These are phyloP conservation scores for Sergeia podlipaevii DNA, from an alignment of 208 protist species.

Conservation along the genomic window DNA sequence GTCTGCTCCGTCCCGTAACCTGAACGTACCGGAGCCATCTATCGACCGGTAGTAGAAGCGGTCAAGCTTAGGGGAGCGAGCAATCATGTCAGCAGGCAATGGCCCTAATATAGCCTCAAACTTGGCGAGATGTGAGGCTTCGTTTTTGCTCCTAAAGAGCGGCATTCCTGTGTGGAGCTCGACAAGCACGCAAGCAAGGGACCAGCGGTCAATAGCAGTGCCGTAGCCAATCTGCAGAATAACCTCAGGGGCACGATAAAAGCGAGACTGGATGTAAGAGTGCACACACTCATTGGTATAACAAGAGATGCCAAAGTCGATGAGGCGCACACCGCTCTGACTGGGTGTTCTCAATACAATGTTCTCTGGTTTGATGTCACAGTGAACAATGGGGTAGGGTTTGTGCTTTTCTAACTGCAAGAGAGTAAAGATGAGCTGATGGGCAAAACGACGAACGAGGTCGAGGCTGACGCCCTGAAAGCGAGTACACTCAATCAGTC, in stretches of 20 bases:
- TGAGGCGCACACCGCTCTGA: constrained; percentile 91
- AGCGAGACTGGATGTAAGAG: constrained; percentile 97
- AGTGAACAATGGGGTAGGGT: constrained; percentile 96
- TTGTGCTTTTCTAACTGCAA: constrained; percentile 81
- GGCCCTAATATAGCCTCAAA: constrained; percentile 88
- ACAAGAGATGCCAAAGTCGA: constrained; percentile 98
- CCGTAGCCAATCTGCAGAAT: constrained; percentile 94
- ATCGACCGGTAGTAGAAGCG: constrained; percentile 46
- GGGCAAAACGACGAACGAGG: constrained; percentile 93
- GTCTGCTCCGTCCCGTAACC: constrained; percentile 4
- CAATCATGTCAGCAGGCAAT: constrained; percentile 58
- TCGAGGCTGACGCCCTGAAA: constrained; percentile 86
- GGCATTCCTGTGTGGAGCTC: constrained; percentile 97
- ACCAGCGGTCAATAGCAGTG: constrained; percentile 98
- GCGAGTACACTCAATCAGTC: constrained; percentile 92
- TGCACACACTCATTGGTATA: constrained; percentile 93
- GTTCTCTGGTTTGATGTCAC: constrained; percentile 98
- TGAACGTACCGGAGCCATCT: not conserved
- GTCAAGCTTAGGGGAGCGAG: constrained; percentile 34
- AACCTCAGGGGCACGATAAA: constrained; percentile 98
- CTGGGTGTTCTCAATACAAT: constrained; percentile 88
- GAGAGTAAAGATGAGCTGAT: constrained; percentile 91
- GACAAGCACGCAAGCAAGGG: constrained; percentile 97
- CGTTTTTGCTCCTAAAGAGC: constrained; percentile 94
- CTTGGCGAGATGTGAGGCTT: constrained; percentile 93